Evolutionary conservation across 176 grass and related monocot genomes (phyloP).

Genomic region (barley (Hordeum vulgare)): DNA sequence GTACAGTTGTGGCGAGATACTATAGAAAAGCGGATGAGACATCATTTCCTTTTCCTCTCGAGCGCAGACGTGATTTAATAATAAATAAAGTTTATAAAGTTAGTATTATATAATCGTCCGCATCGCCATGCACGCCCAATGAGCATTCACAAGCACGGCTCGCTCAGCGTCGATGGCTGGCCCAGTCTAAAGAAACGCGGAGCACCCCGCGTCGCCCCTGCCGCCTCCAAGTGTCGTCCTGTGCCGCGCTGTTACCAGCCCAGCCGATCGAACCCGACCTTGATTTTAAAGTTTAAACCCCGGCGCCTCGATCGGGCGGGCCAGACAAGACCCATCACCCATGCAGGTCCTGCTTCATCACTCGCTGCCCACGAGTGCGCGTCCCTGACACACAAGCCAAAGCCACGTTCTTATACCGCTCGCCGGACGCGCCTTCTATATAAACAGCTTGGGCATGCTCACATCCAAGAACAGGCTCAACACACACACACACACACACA

Average conservation of each 20-base stretch:
- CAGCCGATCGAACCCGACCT: neutral
- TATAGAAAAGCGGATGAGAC: neutral
- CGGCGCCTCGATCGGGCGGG: neutral
- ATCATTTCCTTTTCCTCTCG: no score
- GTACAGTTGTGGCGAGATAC: neutral
- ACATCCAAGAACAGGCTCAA: neutral
- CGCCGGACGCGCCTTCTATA: neutral
- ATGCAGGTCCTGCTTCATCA: neutral
- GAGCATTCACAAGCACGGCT: neutral
- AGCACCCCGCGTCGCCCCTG: neutral
- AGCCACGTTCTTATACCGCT: neutral
- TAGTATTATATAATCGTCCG: neutral
- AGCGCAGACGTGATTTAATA: neutral
- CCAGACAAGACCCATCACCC: neutral
- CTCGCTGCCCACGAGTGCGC: slow-evolving; percentile 9
- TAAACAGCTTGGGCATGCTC: neutral
- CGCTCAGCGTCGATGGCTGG: neutral
- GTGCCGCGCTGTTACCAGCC: neutral
- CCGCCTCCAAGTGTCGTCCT: slow-evolving; percentile 40
- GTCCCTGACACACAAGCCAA: neutral
- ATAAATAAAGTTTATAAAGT: no score
- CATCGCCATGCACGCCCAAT: slow-evolving; percentile 27
- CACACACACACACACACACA: neutral
- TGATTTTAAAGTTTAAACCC: neutral
- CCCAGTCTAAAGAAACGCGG: slow-evolving; percentile 3